phyloP scores from a whole-genome alignment of 176 grass and related monocot species.

The Themeda triandra region DNA sequence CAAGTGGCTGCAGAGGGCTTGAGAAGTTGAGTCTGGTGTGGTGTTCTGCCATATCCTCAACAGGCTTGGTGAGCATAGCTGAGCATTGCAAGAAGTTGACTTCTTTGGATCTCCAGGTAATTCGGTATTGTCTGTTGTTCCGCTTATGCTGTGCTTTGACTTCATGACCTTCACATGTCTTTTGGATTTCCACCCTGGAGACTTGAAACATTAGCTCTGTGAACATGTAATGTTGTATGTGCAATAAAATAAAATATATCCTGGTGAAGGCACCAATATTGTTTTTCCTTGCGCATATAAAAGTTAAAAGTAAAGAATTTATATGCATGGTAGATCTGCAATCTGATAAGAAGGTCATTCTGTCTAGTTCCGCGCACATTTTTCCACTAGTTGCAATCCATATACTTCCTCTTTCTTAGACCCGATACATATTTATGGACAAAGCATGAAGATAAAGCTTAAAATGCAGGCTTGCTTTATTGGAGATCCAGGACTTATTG shows the following conservation, averaged over 20 bases:
- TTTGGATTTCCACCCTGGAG: too few species aligned
- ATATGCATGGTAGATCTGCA: neutral
- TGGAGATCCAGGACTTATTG: slow-evolving; percentile 83
- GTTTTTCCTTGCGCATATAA: neutral
- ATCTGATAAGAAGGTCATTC: neutral
- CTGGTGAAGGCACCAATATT: neutral
- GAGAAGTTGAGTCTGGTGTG: slow-evolving; percentile 76
- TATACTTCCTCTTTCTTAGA: neutral
- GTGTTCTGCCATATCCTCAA: slow-evolving; percentile 71
- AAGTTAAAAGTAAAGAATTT: neutral
- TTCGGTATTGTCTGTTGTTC: neutral
- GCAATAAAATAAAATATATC: neutral
- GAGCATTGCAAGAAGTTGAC: slow-evolving; percentile 68
- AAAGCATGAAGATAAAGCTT: neutral
- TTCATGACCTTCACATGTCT: neutral
- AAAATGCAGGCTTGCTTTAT: slow-evolving; percentile 75
- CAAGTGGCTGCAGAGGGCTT: slow-evolving; percentile 59
- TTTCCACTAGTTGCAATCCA: neutral
- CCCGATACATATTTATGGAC: neutral
- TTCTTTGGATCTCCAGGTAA: slow-evolving; percentile 88
- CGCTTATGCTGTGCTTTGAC: neutral
- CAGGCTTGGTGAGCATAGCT: slow-evolving; percentile 61
- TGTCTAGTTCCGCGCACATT: neutral
- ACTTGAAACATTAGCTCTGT: neutral
- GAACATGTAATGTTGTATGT: neutral